Conservation (phyloP, 2,329 filamentous ascomycete species). For the Zasmidium angulare region DNA sequence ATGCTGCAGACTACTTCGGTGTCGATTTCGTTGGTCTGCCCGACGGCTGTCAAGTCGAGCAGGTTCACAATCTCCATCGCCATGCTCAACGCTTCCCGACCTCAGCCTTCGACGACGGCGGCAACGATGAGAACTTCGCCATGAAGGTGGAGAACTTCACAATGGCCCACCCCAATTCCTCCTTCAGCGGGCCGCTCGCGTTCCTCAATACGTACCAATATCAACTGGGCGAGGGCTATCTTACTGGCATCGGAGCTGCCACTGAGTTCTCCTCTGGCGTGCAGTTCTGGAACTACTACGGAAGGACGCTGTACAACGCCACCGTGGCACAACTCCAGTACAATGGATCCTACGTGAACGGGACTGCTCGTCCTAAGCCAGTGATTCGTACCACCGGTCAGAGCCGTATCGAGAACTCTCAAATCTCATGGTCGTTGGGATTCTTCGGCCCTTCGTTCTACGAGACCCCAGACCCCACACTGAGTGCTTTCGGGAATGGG, state of each 20-base stretch:
- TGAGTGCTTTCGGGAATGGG: constrained; percentile 43
- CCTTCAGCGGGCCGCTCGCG: constrained; percentile 49
- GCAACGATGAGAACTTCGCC: constrained; percentile 50
- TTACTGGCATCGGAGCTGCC: constrained; percentile 19
- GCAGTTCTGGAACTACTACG: constrained; percentile 56
- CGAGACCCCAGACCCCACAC: constrained; percentile 36
- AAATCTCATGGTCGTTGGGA: constrained; percentile 54
- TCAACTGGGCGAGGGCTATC: constrained; percentile 42
- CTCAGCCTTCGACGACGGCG: constrained; percentile 48
- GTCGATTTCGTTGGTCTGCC: constrained; percentile 51
- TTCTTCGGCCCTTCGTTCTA: constrained; percentile 53
- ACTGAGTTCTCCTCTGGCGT: constrained; percentile 54
- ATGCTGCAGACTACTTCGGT: constrained; percentile 47
- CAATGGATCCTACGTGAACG: constrained; percentile 49
- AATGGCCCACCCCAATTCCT: constrained; percentile 33
- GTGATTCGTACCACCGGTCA: constrained; percentile 57
- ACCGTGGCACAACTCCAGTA: constrained; percentile 50
- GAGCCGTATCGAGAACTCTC: constrained; percentile 55
- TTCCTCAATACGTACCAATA: constrained; percentile 58
- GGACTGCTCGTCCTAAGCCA: constrained; percentile 50
- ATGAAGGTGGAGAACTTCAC: constrained; percentile 51
- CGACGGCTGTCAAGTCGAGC: constrained; percentile 56
- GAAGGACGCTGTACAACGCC: constrained; percentile 54
- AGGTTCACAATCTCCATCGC: constrained; percentile 55
- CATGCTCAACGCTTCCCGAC: constrained; percentile 57